phyloP scores from a whole-genome alignment of 148 eudicot genomes.

The Polygonum aviculare region DNA sequence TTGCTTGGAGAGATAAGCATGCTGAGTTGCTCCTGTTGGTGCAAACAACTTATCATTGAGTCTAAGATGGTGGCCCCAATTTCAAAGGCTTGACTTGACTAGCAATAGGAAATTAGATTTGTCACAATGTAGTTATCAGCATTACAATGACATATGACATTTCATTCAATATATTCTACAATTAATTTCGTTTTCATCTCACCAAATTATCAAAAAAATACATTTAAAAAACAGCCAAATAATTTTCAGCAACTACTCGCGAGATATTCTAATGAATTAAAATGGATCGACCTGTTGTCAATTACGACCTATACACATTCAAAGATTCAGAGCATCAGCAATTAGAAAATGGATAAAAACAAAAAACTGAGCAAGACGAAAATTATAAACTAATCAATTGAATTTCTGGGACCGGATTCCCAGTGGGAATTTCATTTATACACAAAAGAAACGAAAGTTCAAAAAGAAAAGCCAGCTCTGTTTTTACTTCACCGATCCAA shows the following conservation, averaged over 20 bases:
- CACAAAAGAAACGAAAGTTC: background rate
- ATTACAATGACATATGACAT: background rate
- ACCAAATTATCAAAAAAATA: too few relatives aligned
- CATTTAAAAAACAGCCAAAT: too few relatives aligned
- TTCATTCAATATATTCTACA: background rate
- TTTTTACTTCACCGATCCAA: background rate
- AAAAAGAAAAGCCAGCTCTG: background rate
- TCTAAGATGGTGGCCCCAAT: background rate
- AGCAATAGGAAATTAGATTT: background rate
- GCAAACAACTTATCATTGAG: conserved; percentile 7
- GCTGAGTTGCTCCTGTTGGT: conserved; percentile 3
- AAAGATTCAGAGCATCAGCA: background rate
- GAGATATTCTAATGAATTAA: background rate
- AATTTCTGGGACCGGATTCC: background rate
- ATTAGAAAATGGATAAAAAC: background rate
- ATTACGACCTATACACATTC: conserved; percentile 1
- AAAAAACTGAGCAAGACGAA: background rate
- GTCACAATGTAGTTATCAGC: background rate
- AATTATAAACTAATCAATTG: background rate
- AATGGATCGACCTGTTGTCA: background rate
- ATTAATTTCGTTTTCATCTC: too few relatives aligned
- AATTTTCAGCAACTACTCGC: background rate
- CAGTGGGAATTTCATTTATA: background rate
- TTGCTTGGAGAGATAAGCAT: conserved; percentile 2
- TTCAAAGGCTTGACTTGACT: conserved; percentile 8